Base-by-base conservation (phyloP, 805 yeast genomes). In the Millerozyma miso region DNA sequence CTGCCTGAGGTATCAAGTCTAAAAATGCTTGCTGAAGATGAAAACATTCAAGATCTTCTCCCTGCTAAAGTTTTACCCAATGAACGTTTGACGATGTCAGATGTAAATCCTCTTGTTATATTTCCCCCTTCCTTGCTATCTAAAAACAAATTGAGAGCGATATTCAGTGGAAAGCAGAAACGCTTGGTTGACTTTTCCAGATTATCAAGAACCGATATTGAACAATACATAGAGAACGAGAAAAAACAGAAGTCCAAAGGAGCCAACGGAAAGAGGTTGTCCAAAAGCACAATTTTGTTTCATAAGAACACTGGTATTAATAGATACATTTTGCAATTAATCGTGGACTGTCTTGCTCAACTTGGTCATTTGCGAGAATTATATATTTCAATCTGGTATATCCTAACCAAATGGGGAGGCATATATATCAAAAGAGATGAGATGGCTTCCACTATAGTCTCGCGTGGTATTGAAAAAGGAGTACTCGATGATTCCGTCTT, bases 341-440 rank as follows among this genome's bases (percentile, higher is more conserved):
- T 55, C 4, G 47, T 69, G 26, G 70, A 67, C 34, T 60, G 59
- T 1, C 50, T 71, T 17, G 33, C 54, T 31, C 51, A 55, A 18
- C 44, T 69, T 37, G 73, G 72, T 3, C 55, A 53, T 40, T 46
- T 54, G 18, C 48, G 50, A 14, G 70, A 66, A 40, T 63, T 63
- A 41, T 44, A 60, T 29, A 41, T 52, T 16, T 55, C 60, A 4
- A 50, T 63, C 31, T 69, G 72, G 73, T 59, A 57, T 38, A 45
- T 59, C 2, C 52, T 69, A 29, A 51, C 53, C 42, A 54, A 54
- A 38, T 67, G 68, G 65, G 73, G 67, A 4, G 70, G 69, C 2
- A 45, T 63, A 8, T 29, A 48, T n/a, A 39, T 49, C n/a, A 41
- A 40, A 29, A 35, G 39, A 5, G 36, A 37, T 19, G 42, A 40